Evolutionary conservation across 352 stramenopile genomes (phyloP).

Genomic region (Elongisporangium undulatum): DNA sequence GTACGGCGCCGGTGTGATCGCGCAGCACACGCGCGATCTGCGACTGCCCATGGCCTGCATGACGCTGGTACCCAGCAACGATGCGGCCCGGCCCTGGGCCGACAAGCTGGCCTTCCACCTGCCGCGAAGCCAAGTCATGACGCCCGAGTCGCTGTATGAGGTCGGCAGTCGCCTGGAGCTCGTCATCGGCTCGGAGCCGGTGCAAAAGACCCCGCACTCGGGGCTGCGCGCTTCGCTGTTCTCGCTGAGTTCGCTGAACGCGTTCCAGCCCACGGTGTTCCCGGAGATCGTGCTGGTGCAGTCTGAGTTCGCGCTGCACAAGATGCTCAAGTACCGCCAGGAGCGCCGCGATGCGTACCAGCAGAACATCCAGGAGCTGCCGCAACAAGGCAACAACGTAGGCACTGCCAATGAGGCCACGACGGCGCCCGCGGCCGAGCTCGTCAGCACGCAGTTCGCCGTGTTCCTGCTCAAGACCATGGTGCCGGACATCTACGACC

Average conservation of each 20-base stretch:
- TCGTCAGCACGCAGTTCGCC: conserved; percentile 50
- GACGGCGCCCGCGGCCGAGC: conserved; percentile 11
- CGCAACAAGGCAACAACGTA: neutral
- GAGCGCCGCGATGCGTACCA: conserved; percentile 42
- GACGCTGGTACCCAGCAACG: conserved; percentile 36
- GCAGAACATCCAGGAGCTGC: conserved; percentile 18
- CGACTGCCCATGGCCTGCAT: conserved; percentile 59
- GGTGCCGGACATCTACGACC: conserved; percentile 59
- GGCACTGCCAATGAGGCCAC: conserved; percentile 5
- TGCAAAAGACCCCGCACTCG: conserved; percentile 18
- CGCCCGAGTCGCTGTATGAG: conserved; percentile 13
- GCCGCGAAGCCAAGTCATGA: conserved; percentile 47
- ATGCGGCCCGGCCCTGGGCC: conserved; percentile 21
- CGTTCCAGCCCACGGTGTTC: conserved; percentile 27
- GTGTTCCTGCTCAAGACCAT: conserved; percentile 54
- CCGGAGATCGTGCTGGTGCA: conserved; percentile 65
- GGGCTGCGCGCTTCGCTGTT: conserved; percentile 33
- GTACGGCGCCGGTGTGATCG: conserved; percentile 15
- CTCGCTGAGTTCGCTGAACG: conserved; percentile 17
- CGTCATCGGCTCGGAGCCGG: conserved; percentile 20
- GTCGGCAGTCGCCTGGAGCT: conserved; percentile 46
- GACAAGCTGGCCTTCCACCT: conserved; percentile 48
- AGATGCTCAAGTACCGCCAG: conserved; percentile 49
- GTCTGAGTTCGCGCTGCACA: conserved; percentile 51
- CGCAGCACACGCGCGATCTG: conserved; percentile 26